Conservation (phyloP, 1,284 basidiomycete species). For the Irpex lacteus region DNA sequence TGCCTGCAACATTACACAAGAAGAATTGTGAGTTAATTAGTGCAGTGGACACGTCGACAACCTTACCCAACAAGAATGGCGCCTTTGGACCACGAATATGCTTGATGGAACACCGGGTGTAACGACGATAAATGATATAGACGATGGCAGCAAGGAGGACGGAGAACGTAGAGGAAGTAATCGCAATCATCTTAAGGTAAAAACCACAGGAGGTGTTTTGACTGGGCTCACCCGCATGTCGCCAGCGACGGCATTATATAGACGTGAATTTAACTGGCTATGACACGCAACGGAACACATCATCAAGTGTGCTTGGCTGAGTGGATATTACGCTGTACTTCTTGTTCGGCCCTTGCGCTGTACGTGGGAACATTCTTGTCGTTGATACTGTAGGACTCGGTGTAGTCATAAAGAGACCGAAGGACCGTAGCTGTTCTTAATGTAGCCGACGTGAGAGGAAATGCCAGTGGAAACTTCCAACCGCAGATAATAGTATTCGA, state of each 20-base stretch:
- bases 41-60: neutral
- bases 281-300: too few relatives aligned
- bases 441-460: neutral
- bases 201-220: neutral
- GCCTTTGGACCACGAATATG: slow-evolving; percentile 12
- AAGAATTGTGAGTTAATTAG: neutral
- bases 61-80: slow-evolving; percentile 10
- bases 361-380: neutral
- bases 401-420: neutral
- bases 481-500: too few relatives aligned
- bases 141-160: neutral
- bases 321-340: neutral
- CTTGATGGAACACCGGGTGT: slow-evolving; percentile 3
- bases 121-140: neutral
- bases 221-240: neutral
- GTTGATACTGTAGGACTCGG: neutral
- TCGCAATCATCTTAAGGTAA: neutral
- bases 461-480: neutral
- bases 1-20: slow-evolving; percentile 1
- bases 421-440: too few relatives aligned
- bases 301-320: too few relatives aligned
- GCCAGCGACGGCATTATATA: neutral
- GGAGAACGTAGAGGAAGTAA: neutral
- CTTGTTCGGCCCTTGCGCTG: neutral
- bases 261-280: neutral